Evolutionary conservation across 371 early-diverging fungal genomes (phyloP), one percentile per base, ranked within the genome.

Genomic region (Mortierella sp.): DNA sequence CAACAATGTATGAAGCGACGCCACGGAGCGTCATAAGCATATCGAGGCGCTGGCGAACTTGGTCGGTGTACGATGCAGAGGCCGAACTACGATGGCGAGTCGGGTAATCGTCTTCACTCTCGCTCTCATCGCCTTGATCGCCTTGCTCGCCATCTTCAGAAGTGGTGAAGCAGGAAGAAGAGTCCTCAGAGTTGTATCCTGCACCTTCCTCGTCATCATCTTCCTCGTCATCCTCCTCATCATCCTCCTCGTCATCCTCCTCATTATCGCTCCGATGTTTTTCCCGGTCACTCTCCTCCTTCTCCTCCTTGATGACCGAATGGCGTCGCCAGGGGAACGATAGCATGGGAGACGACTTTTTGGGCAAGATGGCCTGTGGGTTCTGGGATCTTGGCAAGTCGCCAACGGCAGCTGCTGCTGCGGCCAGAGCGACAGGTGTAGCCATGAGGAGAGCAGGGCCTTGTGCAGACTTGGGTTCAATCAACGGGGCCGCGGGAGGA

Each of bases 141-240:
- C 31, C 59, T 1, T 34, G 53, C 19, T 70, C 73, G 6, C 71
- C 73, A 46, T 71, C 74, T 13, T 57, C 70, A 8, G 73, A 72
- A 13, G 79, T 70, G 21, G 81, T 72, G 48, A 81, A 81, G 69
- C 73, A 72, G 13, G 81, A 80, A 21, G 79, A 79, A n/a, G 78
- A 73, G 2, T 69, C 69, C 50, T 50, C 67, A 34, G 71, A 34
- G 26, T 46, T 50, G 4, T 44, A 51, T 0, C 34, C 69, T 11
- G 31, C 54, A 9, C 26, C 37, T 3, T 43, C 69, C 31, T 61
- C 67, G 31, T 72, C 50, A n/a, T 43, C 76, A 0, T 61, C 24
- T n/a, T n/a, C n/a, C n/a, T n/a, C n/a, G n/a, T n/a, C n/a, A n/a
- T 51, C n/a, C n/a, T 80, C 76, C 43, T 81, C 76, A n/a, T 70